Base-by-base conservation (phyloP, 768 basidiomycete genomes). In the Crassisporium funariophilum region DNA sequence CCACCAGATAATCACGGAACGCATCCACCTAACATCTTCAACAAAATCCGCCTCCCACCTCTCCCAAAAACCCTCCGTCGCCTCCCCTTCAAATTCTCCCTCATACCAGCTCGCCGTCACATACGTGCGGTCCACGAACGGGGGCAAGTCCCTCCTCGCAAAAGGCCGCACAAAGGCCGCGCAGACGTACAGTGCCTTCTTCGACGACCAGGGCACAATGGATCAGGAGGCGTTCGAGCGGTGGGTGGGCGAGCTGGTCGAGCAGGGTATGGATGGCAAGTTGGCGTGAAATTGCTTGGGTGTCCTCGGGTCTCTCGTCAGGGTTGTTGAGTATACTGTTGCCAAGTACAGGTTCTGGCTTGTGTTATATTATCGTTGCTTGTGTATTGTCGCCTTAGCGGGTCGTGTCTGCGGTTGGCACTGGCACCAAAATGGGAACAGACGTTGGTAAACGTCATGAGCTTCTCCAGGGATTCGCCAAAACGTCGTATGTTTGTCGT, bases 1-100 rank as follows among this genome's bases (percentile, higher is more conserved):
- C 29, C n/a, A 31, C 5, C 64, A 95, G 87, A 95, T 97, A 61
- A 85, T 95, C 37, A 92, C 91, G 2, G 94, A 98, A 63, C 83
- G 86, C 53, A 81, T 98, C 68, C 88, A 84, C 21, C 76, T 95
- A 46, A 77, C 81, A 16, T 87, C 92, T 4, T 75, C 73, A 22
- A 88, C 89, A 3, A 56, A 72, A 12, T 84, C 90, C 23, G 74
- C 76, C 19, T 71, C 70, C 15, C 69, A 29, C 36, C 61, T 20
- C 49, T 56, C 22, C 43, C 61, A 34, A 55, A 40, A 56, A 3
- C 34, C 54, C 16, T 57, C 66, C 15, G 42, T 61, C 10, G 56
- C 74, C 24, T n/a, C n/a, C n/a, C n/a, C n/a, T n/a, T n/a, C n/a
- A n/a, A 71, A 71, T 39, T 75, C 86, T 23, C 87, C 89, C 19